Conservation (phyloP, 2,329 filamentous ascomycete genomes). For the Domatiomyces globalis region DNA sequence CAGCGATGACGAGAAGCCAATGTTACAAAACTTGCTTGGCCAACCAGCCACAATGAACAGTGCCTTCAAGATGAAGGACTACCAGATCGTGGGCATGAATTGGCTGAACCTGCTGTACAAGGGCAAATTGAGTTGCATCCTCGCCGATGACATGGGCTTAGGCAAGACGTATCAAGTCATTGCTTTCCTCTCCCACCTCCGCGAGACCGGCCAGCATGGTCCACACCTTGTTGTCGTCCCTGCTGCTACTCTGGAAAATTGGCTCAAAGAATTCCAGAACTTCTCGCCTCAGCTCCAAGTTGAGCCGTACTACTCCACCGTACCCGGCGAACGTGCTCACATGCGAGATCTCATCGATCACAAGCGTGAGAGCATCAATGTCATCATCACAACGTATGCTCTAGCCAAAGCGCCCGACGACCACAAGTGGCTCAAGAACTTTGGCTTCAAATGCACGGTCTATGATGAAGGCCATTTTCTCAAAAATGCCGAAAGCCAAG, state of each 20-base stretch:
- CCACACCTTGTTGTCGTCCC: constrained; percentile 81
- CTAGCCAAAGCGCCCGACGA: constrained; percentile 49
- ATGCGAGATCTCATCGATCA: constrained; percentile 55
- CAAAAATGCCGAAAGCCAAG: constrained; percentile 72
- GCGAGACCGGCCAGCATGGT: constrained; percentile 53
- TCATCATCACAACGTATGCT: constrained; percentile 59
- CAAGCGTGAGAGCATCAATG: constrained; percentile 50
- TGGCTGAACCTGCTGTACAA: constrained; percentile 80
- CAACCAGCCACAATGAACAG: constrained; percentile 67
- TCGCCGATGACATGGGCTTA: constrained; percentile 91
- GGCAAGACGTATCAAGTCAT: constrained; percentile 98
- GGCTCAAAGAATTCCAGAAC: constrained; percentile 75
- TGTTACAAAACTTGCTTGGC: constrained; percentile 33
- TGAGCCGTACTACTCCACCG: constrained; percentile 56
- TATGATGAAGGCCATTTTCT: constrained; percentile 92
- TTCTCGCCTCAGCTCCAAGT: constrained; percentile 70
- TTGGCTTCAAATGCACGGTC: constrained; percentile 49
- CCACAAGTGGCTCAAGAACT: constrained; percentile 46
- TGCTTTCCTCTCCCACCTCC: constrained; percentile 71
- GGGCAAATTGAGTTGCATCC: constrained; percentile 68
- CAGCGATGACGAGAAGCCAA: constrained; percentile 30
- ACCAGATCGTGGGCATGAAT: constrained; percentile 86
- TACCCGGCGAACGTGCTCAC: constrained; percentile 46
- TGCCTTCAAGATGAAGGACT: constrained; percentile 70
- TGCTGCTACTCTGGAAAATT: constrained; percentile 87